Conservation (phyloP, 768 basidiomycete species). For the Antrodiella citrinella region DNA sequence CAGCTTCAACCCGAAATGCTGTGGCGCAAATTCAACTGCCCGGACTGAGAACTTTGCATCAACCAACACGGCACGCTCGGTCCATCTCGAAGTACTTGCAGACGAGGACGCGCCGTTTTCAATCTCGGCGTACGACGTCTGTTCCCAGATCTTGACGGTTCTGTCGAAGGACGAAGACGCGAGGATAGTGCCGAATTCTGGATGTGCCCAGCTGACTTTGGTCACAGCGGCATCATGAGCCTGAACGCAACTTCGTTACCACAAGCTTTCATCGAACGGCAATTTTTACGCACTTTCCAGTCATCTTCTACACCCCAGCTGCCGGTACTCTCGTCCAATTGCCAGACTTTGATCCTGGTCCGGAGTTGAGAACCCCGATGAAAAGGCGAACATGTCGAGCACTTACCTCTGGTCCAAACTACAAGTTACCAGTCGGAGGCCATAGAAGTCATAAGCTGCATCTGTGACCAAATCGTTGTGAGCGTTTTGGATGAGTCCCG, state of each 20-base stretch:
- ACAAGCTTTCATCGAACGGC: no score
- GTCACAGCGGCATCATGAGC: conserved; percentile 93
- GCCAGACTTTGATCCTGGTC: conserved; percentile 79
- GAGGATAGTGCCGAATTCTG: conserved; percentile 82
- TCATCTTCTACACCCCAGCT: conserved; percentile 78
- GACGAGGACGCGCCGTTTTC: conserved; percentile 21
- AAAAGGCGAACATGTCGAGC: conserved; percentile 10
- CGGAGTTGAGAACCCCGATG: conserved; percentile 10
- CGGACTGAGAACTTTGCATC: conserved; percentile 86
- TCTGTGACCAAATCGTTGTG: conserved; percentile 82
- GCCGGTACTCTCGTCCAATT: conserved; percentile 61
- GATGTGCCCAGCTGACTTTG: conserved; percentile 84
- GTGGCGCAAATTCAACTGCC: conserved; percentile 80
- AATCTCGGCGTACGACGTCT: conserved; percentile 28
- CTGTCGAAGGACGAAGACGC: conserved; percentile 88
- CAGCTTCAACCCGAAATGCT: conserved; percentile 82
- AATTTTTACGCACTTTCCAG: conserved; percentile 66
- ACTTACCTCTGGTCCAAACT: conserved; percentile 72
- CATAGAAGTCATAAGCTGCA: conserved; percentile 87
- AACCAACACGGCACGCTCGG: conserved; percentile 61
- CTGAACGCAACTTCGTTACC: no score
- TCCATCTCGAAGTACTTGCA: conserved; percentile 46
- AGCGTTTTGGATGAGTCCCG: conserved; percentile 68
- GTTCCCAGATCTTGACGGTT: conserved; percentile 90
- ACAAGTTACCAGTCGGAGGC: conserved; percentile 71